Base-by-base conservation (phyloP, 495 filamentous ascomycete genomes). In the Hypomontagnella submonticulosa region DNA sequence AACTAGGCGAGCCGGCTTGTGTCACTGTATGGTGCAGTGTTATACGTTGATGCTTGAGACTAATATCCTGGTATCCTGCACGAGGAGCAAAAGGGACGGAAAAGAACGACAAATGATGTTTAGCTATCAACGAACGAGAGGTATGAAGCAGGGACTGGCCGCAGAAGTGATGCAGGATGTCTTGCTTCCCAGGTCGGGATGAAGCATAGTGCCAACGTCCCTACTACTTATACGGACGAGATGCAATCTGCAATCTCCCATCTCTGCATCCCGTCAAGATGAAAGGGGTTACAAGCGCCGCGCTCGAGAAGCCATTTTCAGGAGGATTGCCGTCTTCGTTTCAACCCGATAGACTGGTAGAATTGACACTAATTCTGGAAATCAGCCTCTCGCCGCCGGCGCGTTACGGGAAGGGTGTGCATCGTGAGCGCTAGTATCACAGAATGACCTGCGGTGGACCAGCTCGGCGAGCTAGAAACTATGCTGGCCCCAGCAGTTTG, bases 161-260 rank as follows among this genome's bases (percentile, higher is more conserved):
- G 50, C 34, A 12, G 41, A 47, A 16, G 18, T 37, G 23, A 33
- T 63, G 60, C 51, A 63, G 50, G 43, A 49, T 2, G 18, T 33
- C 11, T 11, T 38, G 37, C 23, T 12, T 56, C 13, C 23, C 23
- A 11, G 36, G 43, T 30, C 51, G 43, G 43, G 30, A 37, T 16
- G n/a, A 16, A 42, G 15, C 23, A 55, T 49, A 16, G 38, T 10
- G 23, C 32, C 1, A 41, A 0, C 33, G 16, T 36, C 12, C 23
- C n/a, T 49, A 50, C 37, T 50, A n/a, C n/a, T 47, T 27, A 55
- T 63, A 63, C 38, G 51, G n/a, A 41, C 1, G 43, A 40, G 12
- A 41, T 11, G 36, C 23, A 42, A 19, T 32, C 16, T 37, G 23
- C 23, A 27, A 27, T 27, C 23, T 27, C 4, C 10, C 11, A n/a